phyloP scores from a whole-genome alignment of 1,284 basidiomycete species.

The Somion occarium region DNA sequence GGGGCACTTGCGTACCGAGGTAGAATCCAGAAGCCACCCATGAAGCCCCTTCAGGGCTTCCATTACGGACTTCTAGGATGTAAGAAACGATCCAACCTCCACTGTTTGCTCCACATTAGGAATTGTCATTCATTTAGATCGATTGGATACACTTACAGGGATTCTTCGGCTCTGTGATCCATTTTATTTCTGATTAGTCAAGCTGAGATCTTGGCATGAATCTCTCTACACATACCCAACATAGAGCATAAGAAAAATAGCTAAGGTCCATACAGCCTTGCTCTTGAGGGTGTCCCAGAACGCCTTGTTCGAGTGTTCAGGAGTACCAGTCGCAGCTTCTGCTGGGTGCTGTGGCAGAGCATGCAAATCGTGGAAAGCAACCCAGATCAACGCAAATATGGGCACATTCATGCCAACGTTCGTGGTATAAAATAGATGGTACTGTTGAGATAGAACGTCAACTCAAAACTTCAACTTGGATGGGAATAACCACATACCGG shows the following conservation, averaged over 20 bases:
- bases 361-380: constrained; percentile 23
- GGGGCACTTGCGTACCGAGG: constrained; percentile 18
- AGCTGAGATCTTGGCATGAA: too few relatives aligned
- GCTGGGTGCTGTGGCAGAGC: constrained; percentile 18
- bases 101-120: constrained; percentile 18
- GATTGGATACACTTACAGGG: constrained; percentile 21
- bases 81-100: constrained; percentile 31
- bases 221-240: constrained; percentile 24
- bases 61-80: constrained; percentile 25
- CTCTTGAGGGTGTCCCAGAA: constrained; percentile 21
- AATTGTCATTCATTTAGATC: not conserved
- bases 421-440: constrained; percentile 26
- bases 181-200: not conserved
- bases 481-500: constrained; percentile 19
- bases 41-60: constrained; percentile 26
- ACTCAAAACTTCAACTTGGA: not conserved
- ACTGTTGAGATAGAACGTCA: constrained; percentile 12
- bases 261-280: constrained; percentile 27
- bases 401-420: constrained; percentile 26
- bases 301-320: not conserved
- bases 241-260: constrained; percentile 29
- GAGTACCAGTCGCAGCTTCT: constrained; percentile 9
- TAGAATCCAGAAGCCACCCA: constrained; percentile 31
- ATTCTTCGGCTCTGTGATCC: constrained; percentile 27
- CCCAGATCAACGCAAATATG: constrained; percentile 20